Conservation (phyloP, 2,329 filamentous ascomycete species). For the Dactylonectria macrodidyma region DNA sequence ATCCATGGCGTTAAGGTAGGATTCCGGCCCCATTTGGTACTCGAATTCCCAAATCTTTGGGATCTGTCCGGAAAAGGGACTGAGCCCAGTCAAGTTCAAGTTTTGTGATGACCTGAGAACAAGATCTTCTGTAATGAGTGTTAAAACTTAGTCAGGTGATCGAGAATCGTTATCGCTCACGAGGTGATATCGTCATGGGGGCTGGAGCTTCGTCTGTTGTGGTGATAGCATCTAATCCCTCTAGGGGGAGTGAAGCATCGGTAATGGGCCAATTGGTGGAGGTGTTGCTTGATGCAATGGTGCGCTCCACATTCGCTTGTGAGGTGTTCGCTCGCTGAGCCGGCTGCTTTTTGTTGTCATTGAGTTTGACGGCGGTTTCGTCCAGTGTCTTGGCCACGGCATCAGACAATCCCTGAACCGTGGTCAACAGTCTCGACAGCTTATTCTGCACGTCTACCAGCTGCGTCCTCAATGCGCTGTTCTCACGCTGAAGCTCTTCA, state of each 20-base stretch:
- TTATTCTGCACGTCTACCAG: constrained; percentile 49
- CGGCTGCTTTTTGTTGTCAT: neutral
- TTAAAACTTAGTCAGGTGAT: neutral
- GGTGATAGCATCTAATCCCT: neutral
- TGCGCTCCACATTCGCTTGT: too few relatives aligned
- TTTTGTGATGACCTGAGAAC: neutral
- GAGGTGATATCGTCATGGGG: neutral
- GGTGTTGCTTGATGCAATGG: too few relatives aligned
- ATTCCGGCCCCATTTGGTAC: constrained; percentile 50
- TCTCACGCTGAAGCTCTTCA: constrained; percentile 45
- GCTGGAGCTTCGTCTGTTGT: neutral
- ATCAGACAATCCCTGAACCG: constrained; percentile 42
- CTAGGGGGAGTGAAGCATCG: neutral
- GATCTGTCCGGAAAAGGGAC: constrained; percentile 43
- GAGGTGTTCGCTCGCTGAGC: neutral
- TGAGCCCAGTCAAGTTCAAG: constrained; percentile 24
- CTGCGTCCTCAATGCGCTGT: constrained; percentile 44
- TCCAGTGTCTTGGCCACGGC: constrained; percentile 47
- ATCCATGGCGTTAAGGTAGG: constrained; percentile 44
- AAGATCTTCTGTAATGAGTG: neutral
- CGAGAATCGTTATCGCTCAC: neutral
- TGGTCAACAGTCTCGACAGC: constrained; percentile 44
- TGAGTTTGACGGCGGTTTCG: constrained; percentile 9
- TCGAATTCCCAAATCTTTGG: constrained; percentile 51
- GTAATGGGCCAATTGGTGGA: neutral